Evolutionary conservation across 495 filamentous ascomycete species (phyloP), one percentile per base, ranked within the genome.

Genomic region (Terfezia boudieri): DNA sequence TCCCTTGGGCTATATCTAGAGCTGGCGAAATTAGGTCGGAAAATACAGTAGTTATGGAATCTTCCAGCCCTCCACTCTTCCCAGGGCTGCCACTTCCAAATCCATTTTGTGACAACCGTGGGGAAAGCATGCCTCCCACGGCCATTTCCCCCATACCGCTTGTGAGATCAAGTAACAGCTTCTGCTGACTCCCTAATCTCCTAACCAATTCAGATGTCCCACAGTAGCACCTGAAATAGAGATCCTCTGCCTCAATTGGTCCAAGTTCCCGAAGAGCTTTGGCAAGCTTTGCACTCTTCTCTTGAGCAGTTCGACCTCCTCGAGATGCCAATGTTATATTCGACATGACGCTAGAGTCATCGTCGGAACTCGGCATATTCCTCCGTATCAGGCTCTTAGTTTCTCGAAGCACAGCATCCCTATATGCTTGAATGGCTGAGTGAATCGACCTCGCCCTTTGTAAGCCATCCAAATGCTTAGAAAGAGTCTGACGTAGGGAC

Each of bases 11-110:
- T 35, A 86, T 82, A 62, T 99, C 90, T 8, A 99, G 86, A 0
- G 86, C 86, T 61, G 93, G 83, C 16, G 88, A 88, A 9, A 96
- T 74, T n/a, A 99, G 76, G 62, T 86, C 94, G 8, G 86, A 84
- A 26, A 56, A 59, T 17, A 62, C 61, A 52, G 60, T 32, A 11
- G 58, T 54, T 1, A 26, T 26, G 48, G 38, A 58, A 63, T 88
- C 85, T 59, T 89, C 86, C 46, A 60, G 56, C 14, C 11, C 20
- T 14, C 14, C 41, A 20, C 4, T 11, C 22, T 63, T 55, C 9
- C 59, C 57, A 22, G 59, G 53, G 2, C 53, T 57, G 57, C 36
- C 46, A 17, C 53, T 53, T 6, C 52, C 46, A 17, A 65, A 65
- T 7, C 62, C 62, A 49, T 58, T 61, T 37, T 65, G 62, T 49